Percentiles rank a stretch among this genome's conserved stretches.
phyloP scores from a whole-genome alignment of 352 stramenopile species.

The Globisporangium iwayamae region DNA sequence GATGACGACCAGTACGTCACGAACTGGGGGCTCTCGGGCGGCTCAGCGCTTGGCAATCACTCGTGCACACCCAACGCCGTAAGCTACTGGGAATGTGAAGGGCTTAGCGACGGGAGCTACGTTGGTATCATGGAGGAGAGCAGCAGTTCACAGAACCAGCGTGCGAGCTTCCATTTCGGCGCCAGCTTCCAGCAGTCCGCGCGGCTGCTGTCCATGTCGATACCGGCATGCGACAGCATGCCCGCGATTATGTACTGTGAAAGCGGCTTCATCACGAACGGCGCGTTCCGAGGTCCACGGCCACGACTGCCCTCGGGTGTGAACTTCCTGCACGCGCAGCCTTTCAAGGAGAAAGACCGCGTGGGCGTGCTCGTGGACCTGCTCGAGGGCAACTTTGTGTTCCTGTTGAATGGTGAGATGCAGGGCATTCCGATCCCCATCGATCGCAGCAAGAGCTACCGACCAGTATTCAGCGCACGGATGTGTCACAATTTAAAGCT shows the following conservation, averaged over 20 bases:
- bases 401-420: constrained; percentile 41
- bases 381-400: constrained; percentile 46
- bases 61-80: constrained; percentile 30
- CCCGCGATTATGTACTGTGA: constrained; percentile 76
- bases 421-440: constrained; percentile 45
- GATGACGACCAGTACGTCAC: constrained; percentile 33
- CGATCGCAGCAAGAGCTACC: constrained; percentile 32
- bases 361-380: constrained; percentile 60
- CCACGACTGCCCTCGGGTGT: constrained; percentile 36
- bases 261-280: constrained; percentile 62
- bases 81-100: constrained; percentile 71
- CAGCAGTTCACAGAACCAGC: not conserved
- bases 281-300: constrained; percentile 55
- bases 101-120: constrained; percentile 61
- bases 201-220: constrained; percentile 42
- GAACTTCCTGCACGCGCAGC: constrained; percentile 38
- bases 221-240: constrained; percentile 59
- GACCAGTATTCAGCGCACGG: constrained; percentile 56
- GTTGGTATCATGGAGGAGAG: constrained; percentile 37
- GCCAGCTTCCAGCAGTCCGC: constrained; percentile 37
- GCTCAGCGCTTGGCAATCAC: constrained; percentile 52
- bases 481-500: constrained; percentile 57
- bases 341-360: constrained; percentile 48
- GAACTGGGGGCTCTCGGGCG: constrained; percentile 38
- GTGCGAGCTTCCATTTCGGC: constrained; percentile 19